Conservation (phyloP, 208 protist genomes). For the Herpetomonas tarakana region DNA sequence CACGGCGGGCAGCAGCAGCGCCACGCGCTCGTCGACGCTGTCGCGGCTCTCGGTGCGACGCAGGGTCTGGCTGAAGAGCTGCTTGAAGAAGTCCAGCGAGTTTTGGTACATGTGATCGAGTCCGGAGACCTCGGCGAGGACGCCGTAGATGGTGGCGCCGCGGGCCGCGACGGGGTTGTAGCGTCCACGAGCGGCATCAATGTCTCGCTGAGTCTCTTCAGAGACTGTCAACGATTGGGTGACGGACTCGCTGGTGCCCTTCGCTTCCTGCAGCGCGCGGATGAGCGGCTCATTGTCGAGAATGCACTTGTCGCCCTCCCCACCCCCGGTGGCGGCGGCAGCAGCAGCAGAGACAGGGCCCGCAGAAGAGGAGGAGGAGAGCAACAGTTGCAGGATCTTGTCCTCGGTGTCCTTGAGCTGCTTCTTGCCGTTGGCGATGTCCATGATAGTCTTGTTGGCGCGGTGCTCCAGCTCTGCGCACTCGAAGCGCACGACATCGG, state of each 20-base stretch:
- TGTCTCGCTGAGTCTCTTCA: slow-evolving; percentile 93
- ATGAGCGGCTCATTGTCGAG: slow-evolving; percentile 96
- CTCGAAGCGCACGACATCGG: slow-evolving; percentile 91
- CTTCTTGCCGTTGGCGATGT: slow-evolving; percentile 94
- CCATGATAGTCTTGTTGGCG: slow-evolving; percentile 89
- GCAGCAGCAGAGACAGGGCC: too few relatives aligned
- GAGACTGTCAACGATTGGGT: slow-evolving; percentile 85
- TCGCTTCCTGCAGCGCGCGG: slow-evolving; percentile 92
- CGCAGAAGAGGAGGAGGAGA: slow-evolving; percentile 72
- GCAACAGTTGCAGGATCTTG: slow-evolving; percentile 92
- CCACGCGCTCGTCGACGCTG: slow-evolving; percentile 75
- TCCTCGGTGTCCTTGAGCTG: slow-evolving; percentile 94
- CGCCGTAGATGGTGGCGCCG: slow-evolving; percentile 94
- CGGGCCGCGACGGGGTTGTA: slow-evolving; percentile 93
- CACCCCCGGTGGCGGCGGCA: too few relatives aligned
- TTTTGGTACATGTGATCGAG: slow-evolving; percentile 96
- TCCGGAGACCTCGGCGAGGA: slow-evolving; percentile 86
- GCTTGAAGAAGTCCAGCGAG: slow-evolving; percentile 92
- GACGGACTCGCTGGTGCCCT: slow-evolving; percentile 91
- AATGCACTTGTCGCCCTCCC: slow-evolving; percentile 34
- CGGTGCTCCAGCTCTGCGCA: slow-evolving; percentile 91
- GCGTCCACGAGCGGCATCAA: slow-evolving; percentile 89
- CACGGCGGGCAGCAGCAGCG: slow-evolving; percentile 77
- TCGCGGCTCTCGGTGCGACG: slow-evolving; percentile 79
- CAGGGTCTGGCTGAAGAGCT: slow-evolving; percentile 90